Evolutionary conservation across 495 filamentous ascomycete species (phyloP), one percentile per base, ranked within the genome.

Genomic region (Aspergillus ostianus): DNA sequence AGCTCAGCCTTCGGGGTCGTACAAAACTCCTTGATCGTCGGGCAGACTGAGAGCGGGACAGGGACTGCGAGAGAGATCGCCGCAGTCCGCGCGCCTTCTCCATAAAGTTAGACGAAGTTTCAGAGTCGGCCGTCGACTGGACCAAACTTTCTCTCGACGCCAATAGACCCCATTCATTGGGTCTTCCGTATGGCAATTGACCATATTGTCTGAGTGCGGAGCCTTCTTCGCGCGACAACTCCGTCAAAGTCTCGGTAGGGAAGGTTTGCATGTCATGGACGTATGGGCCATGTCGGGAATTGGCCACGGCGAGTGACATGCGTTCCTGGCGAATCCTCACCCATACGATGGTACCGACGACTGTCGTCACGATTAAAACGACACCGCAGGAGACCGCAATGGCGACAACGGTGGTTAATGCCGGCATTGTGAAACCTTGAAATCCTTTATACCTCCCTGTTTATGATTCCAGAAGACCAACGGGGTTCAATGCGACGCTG

Each of bases 81-180:
- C 36, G 36, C 9, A 41, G 36, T 10, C 36, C 36, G 36, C 36
- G 36, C 36, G 13, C 67, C 64, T 53, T 71, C 73, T 32, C 73
- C 66, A 9, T 63, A 51, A 6, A 73, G 26, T 13, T 66, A 30
- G 71, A 70, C 2, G 64, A 63, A 4, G 67, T 57, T 27, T 78
- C 72, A 2, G 72, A 67, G 17, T 59, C 63, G 8, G 47, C 55
- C 8, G 64, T 59, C 4, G 64, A 52, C n/a, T 56, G 62, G 18
- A 65, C 36, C 6, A 80, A 59, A 55, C 65, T 73, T 30, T 80
- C 77, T 10, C 70, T 66, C 10, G 79, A 82, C 13, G 72, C 58
- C n/a, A 78, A 53, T 47, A 77, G 66, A 17, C 75, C 77, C 70
- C 77, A 81, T 73, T 75, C 76, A 3, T 57, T 63, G 19, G 72